Percentiles rank a stretch among this genome's conserved stretches.
phyloP scores from a whole-genome alignment of 225 moss, liverwort and hornwort genomes.

The Sphagnum tenellum region DNA sequence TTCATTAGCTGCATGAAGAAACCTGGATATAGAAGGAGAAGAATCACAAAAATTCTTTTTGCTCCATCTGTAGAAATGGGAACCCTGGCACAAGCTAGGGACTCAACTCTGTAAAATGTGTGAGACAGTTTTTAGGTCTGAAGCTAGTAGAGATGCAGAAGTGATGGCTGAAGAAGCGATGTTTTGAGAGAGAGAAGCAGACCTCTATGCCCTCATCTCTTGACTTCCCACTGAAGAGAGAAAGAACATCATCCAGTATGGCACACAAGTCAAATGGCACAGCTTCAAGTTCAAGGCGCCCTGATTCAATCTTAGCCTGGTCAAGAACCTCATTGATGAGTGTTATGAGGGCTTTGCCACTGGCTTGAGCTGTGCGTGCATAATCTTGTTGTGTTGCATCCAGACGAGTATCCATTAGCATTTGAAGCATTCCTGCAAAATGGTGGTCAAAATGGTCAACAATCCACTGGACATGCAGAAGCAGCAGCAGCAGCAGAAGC shows the following conservation, averaged over 20 bases:
- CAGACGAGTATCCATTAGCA: slow-evolving; percentile 59
- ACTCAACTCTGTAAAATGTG: no score
- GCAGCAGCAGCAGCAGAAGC: no score
- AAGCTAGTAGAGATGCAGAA: no score
- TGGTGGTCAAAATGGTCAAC: no score
- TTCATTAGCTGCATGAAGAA: no score
- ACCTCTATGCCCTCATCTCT: slow-evolving; percentile 61
- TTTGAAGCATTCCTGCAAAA: slow-evolving; percentile 61
- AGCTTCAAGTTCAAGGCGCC: slow-evolving; percentile 58
- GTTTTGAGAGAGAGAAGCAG: slow-evolving; percentile 1
- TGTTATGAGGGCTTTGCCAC: slow-evolving; percentile 69
- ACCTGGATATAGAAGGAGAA: no score
- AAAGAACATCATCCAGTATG: slow-evolving; percentile 62
- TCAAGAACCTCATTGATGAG: slow-evolving; percentile 66
- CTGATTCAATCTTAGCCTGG: slow-evolving; percentile 68
- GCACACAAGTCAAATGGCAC: slow-evolving; percentile 58
- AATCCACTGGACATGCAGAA: no score
- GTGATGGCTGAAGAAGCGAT: no score
- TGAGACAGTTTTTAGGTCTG: no score
- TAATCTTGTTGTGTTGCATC: slow-evolving; percentile 51
- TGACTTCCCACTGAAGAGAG: slow-evolving; percentile 61
- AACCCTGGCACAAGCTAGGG: no score
- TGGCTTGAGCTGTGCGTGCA: slow-evolving; percentile 60
- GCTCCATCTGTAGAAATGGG: no score
- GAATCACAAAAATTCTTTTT: no score